These are phyloP conservation scores for Sphaerosporella brunnea DNA, from an alignment of 495 filamentous ascomycete species.

Conservation along the genomic window DNA sequence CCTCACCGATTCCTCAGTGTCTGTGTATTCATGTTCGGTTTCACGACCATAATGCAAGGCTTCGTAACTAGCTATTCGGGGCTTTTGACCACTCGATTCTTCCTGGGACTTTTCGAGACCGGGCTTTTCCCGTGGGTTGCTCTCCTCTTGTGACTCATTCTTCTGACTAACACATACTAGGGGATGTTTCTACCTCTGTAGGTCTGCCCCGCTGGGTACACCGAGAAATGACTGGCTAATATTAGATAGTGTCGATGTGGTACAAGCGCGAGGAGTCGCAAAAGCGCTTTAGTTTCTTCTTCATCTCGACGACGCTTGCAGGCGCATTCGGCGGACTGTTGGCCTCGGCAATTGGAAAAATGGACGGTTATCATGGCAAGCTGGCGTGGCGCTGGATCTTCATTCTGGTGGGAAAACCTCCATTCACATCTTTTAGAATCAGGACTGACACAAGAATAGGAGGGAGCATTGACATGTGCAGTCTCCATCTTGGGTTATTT, in stretches of 20 bases:
- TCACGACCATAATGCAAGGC: constrained; percentile 62
- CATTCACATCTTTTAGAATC: neutral
- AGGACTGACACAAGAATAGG: constrained; percentile 31
- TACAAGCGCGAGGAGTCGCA: constrained; percentile 77
- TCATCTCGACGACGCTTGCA: constrained; percentile 61
- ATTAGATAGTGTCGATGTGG: constrained; percentile 46
- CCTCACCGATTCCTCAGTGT: constrained; percentile 31
- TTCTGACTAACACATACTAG: constrained; percentile 12
- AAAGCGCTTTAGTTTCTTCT: constrained; percentile 80
- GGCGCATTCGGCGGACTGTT: constrained; percentile 77
- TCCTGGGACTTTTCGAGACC: constrained; percentile 72
- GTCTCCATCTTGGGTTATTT: constrained; percentile 58
- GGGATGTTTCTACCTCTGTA: constrained; percentile 50
- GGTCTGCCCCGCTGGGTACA: constrained; percentile 13
- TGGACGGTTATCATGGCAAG: constrained; percentile 32
- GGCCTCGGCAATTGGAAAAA: constrained; percentile 69
- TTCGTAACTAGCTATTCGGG: constrained; percentile 61
- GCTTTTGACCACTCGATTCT: constrained; percentile 66
- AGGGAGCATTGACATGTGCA: constrained; percentile 56
- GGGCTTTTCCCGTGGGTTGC: constrained; percentile 47
- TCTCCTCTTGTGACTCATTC: constrained; percentile 39
- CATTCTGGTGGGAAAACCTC: constrained; percentile 29
- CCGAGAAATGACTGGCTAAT: constrained; percentile 4
- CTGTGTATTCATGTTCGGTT: constrained; percentile 72
- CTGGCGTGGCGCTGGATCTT: constrained; percentile 88